These are phyloP conservation scores for Leptodermis oblonga DNA, from an alignment of 257 asterid species.

Conservation along the genomic window DNA sequence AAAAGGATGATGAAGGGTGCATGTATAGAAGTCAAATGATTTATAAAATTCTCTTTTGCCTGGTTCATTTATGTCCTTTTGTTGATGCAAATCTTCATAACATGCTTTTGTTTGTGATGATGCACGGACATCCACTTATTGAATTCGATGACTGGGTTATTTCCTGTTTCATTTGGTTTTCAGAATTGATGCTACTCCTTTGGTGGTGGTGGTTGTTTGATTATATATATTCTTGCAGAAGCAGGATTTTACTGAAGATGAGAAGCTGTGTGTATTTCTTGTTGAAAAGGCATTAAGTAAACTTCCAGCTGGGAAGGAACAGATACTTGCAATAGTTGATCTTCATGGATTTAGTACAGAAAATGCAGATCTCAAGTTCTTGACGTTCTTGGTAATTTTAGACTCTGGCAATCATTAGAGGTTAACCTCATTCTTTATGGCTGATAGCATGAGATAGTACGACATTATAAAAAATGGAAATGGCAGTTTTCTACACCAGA, in stretches of 20 bases:
- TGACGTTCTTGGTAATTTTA: slow-evolving; percentile 72
- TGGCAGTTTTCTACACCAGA: not conserved
- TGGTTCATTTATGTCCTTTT: not conserved
- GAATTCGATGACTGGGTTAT: not conserved
- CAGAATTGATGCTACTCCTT: not conserved
- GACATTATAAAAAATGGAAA: not conserved
- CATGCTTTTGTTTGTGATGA: not conserved
- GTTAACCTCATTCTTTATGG: not conserved
- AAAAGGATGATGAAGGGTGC: not conserved
- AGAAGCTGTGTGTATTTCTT: slow-evolving; percentile 70
- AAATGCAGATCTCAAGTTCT: slow-evolving; percentile 76
- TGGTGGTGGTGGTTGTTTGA: not conserved
- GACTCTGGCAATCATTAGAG: not conserved
- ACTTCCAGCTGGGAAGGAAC: slow-evolving; percentile 63
- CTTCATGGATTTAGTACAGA: slow-evolving; percentile 58
- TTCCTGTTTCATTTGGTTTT: not conserved
- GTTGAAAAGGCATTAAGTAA: slow-evolving; percentile 76
- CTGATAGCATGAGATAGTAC: too few species aligned
- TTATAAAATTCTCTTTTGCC: not conserved
- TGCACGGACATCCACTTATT: not conserved
- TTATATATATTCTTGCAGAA: slow-evolving; percentile 27
- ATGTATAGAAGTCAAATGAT: not conserved
- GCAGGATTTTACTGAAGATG: slow-evolving; percentile 53
- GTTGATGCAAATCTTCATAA: not conserved
- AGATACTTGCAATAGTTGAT: slow-evolving; percentile 68